Evolutionary conservation across 2,329 filamentous ascomycete genomes (phyloP), one percentile per base, ranked within the genome.

Genomic region (Myriangium duriaei): DNA sequence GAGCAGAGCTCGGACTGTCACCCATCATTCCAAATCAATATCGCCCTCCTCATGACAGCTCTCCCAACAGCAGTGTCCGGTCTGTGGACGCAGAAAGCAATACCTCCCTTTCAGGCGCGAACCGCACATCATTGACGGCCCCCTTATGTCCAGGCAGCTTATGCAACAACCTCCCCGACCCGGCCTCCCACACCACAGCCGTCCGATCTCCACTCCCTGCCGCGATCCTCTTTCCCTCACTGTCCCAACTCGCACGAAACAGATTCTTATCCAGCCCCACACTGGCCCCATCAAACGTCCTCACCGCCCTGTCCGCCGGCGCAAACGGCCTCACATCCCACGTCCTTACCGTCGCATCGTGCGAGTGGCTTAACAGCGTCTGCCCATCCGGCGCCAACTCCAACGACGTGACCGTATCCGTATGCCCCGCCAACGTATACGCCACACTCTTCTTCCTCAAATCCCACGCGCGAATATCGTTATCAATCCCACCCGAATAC

Each of bases 271-370:
- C 91, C 37, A 93, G 61, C 0, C 87, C 87, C 24, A 76, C 70
- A 9, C 81, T 79, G 1, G 88, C 88, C n/a, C 91, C 91, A 50
- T 96, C 88, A 56, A 91, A 94, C 0, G 84, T 93, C 52, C 76
- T 75, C 42, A 96, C 75, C 43, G 84, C 78, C 47, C 91, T 72
- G 56, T 95, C 82, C 1, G 80, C 76, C 0, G 91, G 85, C 5
- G 91, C 88, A 61, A 96, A 98, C 0, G 91, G 88, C 48, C 88
- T 73, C 37, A 98, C 82, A 56, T 98, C 88, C 91, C 91, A 98
- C 12, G 87, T 95, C 51, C 83, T 74, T 26, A 87, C 91, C 0
- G 88, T 94, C 13, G 82, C 86, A 59, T 98, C 91, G 69, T 95
- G 91, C 5, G 85, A 80, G 52, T 93, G 91, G 2, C 88, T 96